These are phyloP conservation scores for Avena insularis DNA, from an alignment of 176 grass and related monocot species.

Conservation along the genomic window DNA sequence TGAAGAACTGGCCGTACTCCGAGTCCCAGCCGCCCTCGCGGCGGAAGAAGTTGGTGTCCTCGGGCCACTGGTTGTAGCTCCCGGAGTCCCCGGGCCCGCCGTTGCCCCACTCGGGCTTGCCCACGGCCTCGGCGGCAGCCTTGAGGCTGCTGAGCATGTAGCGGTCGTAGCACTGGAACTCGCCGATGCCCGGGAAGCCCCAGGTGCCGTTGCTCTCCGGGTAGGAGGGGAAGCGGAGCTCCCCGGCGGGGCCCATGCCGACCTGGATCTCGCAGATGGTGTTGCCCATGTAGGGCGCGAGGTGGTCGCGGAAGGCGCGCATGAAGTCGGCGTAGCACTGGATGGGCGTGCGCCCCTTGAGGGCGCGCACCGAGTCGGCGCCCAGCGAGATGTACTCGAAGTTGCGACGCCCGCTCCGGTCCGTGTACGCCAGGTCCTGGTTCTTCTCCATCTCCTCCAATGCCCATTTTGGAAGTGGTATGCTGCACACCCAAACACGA, in stretches of 20 bases:
- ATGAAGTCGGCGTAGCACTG: slow-evolving; percentile 85
- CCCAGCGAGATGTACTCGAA: slow-evolving; percentile 71
- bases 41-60: slow-evolving; percentile 66
- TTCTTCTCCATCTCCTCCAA: slow-evolving; percentile 72
- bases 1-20: slow-evolving; percentile 71
- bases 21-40: slow-evolving; percentile 62
- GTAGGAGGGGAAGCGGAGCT: slow-evolving; percentile 79
- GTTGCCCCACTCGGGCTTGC: slow-evolving; percentile 67
- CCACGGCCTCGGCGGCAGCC: slow-evolving; percentile 51
- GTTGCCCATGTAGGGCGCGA: slow-evolving; percentile 57
- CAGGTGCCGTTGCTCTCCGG: slow-evolving; percentile 68
- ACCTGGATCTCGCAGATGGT: slow-evolving; percentile 76
- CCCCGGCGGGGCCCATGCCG: slow-evolving; percentile 74
- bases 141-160: slow-evolving; percentile 55
- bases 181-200: slow-evolving; percentile 71
- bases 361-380: slow-evolving; percentile 59
- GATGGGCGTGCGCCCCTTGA: slow-evolving; percentile 63
- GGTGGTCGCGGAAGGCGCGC: slow-evolving; percentile 70
- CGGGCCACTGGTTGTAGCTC: slow-evolving; percentile 60
- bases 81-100: slow-evolving; percentile 54
- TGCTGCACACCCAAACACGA: slow-evolving; percentile 17
- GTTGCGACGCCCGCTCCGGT: slow-evolving; percentile 66
- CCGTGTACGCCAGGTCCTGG: slow-evolving; percentile 72
- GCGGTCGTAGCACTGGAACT: slow-evolving; percentile 76
- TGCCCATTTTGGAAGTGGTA: slow-evolving; percentile 68